Conservation (phyloP, 1,139 yeast species). For the Saccharomyces pastorianus region DNA sequence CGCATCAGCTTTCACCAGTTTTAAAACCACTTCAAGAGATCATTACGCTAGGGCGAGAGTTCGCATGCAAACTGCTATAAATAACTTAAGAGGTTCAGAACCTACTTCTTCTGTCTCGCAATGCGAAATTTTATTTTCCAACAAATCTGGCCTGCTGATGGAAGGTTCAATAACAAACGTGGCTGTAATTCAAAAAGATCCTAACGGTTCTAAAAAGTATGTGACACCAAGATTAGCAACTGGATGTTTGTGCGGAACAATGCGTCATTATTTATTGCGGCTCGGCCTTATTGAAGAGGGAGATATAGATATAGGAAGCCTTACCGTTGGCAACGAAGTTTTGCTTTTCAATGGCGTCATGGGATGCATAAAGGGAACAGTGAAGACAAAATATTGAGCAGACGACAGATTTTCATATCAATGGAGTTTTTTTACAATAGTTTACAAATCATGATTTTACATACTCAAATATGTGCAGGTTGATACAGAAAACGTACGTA, state of each 20-base stretch:
- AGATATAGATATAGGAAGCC: conserved; percentile 37
- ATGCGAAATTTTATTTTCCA: conserved; percentile 67
- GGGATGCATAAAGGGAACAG: conserved; percentile 67
- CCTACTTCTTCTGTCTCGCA: conserved; percentile 1
- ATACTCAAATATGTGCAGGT: background rate
- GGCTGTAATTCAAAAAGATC: conserved; percentile 42
- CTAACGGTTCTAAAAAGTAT: conserved; percentile 39
- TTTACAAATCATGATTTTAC: background rate
- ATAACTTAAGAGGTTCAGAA: conserved; percentile 20
- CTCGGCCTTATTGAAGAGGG: conserved; percentile 52
- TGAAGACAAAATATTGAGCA: conserved; percentile 20
- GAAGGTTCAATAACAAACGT: conserved; percentile 85
- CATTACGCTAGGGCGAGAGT: conserved; percentile 57
- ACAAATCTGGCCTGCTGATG: conserved; percentile 51
- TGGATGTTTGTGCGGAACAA: conserved; percentile 85
- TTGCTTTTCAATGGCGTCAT: conserved; percentile 72
- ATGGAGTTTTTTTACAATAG: background rate
- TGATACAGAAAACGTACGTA: background rate
- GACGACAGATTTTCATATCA: background rate
- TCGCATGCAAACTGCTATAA: conserved; percentile 37
- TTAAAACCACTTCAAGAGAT: conserved; percentile 72
- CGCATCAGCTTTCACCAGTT: conserved; percentile 73
- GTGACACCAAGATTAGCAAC: conserved; percentile 66
- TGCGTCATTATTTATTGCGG: conserved; percentile 55
- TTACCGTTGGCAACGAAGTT: conserved; percentile 56